These are phyloP conservation scores for Pseudogymnoascus sp. DNA, from an alignment of 2,329 filamentous ascomycete genomes.

Conservation along the genomic window DNA sequence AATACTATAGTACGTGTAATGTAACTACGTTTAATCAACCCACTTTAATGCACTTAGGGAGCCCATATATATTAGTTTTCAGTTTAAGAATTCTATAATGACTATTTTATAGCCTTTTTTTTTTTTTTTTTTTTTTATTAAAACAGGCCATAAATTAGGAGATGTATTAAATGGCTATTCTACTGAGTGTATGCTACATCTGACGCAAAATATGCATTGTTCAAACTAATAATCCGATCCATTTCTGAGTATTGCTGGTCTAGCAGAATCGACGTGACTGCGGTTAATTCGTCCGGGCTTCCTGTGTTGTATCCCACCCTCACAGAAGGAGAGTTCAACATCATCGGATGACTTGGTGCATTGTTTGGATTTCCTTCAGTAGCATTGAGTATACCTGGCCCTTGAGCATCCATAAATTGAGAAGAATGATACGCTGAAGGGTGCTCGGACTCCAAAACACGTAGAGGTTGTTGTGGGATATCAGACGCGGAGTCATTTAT, in stretches of 20 bases:
- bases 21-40: too few relatives aligned
- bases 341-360: constrained; percentile 8
- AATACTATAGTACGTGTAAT: background rate
- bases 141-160: background rate
- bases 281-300: constrained; percentile 17
- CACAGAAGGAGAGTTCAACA: constrained; percentile 10
- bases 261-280: constrained; percentile 20
- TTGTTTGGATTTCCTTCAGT: constrained; percentile 1
- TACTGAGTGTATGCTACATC: constrained; percentile 3
- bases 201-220: constrained; percentile 11
- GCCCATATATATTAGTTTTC: background rate
- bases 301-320: constrained; percentile 7
- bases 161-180: background rate
- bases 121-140: background rate
- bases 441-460: background rate
- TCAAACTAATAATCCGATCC: constrained; percentile 24
- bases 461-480: background rate
- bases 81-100: background rate
- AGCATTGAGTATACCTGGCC: background rate
- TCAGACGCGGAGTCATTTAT: background rate
- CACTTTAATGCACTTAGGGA: too few relatives aligned
- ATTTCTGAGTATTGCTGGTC: constrained; percentile 23
- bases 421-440: background rate
- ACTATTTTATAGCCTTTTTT: background rate
- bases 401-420: background rate